These are phyloP conservation scores for Diaporthe vaccinii DNA, from an alignment of 2,329 filamentous ascomycete genomes.

Conservation along the genomic window DNA sequence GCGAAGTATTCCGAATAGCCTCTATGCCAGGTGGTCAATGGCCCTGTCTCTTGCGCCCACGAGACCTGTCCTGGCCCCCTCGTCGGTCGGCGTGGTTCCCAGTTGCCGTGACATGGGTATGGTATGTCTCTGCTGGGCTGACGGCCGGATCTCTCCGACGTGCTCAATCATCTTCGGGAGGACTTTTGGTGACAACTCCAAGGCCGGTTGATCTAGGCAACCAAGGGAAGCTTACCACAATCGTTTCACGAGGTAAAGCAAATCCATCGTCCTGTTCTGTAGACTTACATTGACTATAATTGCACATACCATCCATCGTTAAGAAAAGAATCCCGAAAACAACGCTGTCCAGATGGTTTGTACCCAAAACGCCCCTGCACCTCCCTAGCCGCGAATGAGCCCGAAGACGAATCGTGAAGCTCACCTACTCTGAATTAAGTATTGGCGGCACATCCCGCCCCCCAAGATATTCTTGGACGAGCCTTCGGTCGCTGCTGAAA, in stretches of 20 bases:
- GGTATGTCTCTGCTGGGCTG: no score
- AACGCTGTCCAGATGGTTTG: not conserved
- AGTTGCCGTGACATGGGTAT: no score
- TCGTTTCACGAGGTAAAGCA: not conserved
- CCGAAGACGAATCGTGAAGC: not conserved
- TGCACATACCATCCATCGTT: not conserved
- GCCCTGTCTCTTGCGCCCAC: no score
- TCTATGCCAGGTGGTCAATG: no score
- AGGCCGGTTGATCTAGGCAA: not conserved
- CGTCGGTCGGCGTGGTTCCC: not conserved
- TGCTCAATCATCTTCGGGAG: not conserved
- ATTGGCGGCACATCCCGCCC: not conserved
- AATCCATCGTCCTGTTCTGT: not conserved
- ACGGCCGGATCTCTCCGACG: no score
- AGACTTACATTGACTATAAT: not conserved
- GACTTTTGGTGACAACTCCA: not conserved
- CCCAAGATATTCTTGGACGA: fast-evolving
- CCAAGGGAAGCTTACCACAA: not conserved
- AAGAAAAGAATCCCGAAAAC: not conserved
- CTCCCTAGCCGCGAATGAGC: not conserved
- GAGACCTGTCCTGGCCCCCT: no score
- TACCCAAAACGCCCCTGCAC: not conserved
- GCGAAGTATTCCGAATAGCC: not conserved
- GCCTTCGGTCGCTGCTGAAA: not conserved
- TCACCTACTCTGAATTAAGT: not conserved